Conservation (phyloP, 176 grass and related monocot genomes). For the Triticum turgidum region DNA sequence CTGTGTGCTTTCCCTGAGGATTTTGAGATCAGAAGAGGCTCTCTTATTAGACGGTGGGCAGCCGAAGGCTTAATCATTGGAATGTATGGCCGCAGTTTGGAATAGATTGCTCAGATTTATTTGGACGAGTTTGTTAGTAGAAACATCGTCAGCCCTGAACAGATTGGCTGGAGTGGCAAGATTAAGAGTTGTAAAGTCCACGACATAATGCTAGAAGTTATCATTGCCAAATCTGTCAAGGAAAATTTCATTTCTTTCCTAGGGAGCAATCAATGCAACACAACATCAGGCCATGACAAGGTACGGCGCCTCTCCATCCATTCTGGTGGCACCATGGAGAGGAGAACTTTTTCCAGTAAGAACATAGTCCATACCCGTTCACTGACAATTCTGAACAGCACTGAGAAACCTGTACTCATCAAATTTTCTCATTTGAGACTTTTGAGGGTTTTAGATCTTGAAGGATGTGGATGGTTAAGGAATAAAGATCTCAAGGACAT, state of each 20-base stretch:
- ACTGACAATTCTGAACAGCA: background rate
- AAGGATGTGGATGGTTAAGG: slow-evolving; percentile 6
- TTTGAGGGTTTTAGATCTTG: slow-evolving; percentile 11
- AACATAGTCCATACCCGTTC: background rate
- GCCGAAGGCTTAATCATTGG: slow-evolving; percentile 32
- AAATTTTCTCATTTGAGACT: background rate
- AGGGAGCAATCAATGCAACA: background rate
- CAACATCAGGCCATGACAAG: slow-evolving; percentile 7
- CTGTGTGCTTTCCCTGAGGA: slow-evolving; percentile 20
- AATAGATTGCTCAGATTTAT: background rate
- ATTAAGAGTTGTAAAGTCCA: slow-evolving; percentile 3
- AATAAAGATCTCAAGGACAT: background rate
- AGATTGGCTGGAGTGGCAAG: background rate
- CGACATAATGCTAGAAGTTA: slow-evolving; percentile 29
- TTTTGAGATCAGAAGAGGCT: background rate
- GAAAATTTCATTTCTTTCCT: background rate
- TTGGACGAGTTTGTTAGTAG: slow-evolving; percentile 10
- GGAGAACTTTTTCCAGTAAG: background rate
- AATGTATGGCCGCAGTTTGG: background rate
- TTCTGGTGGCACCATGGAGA: background rate
- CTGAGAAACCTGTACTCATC: background rate
- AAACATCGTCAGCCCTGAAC: background rate
- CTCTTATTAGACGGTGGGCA: slow-evolving; percentile 36
- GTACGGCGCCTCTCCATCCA: background rate
- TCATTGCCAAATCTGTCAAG: background rate